Percentiles rank a stretch among this genome's conserved stretches.
Conservation (phyloP, 192 early-diverging fungal genomes). For the Gigaspora rosea region DNA sequence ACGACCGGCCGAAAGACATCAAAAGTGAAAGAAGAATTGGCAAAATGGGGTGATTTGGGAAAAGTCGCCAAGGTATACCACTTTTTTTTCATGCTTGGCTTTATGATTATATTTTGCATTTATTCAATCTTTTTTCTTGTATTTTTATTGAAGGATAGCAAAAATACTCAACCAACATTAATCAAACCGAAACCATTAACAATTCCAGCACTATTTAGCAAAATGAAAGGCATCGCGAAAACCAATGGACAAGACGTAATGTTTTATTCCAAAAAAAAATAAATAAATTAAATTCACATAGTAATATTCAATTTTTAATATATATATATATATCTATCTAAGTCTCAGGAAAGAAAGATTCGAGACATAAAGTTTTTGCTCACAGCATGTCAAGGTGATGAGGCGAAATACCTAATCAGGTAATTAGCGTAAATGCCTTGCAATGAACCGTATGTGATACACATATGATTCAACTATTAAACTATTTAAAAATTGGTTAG, state of each 20-base stretch:
- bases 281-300: not conserved
- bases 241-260: conserved; percentile 73
- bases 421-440: conserved; percentile 22
- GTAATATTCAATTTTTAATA: not conserved
- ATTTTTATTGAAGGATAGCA: conserved; percentile 53
- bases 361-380: conserved; percentile 76
- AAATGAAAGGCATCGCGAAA: conserved; percentile 83
- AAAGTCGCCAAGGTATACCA: conserved; percentile 73
- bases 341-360: conserved; percentile 79
- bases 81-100: not conserved
- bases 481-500: conserved; percentile 39
- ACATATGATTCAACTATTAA: too few species aligned
- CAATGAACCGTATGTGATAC: too few species aligned
- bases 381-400: conserved; percentile 75
- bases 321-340: not conserved
- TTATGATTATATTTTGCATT: conserved; percentile 5
- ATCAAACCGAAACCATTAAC: conserved; percentile 79
- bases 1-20: conserved; percentile 77
- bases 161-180: conserved; percentile 84
- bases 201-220: conserved; percentile 78
- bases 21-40: conserved; percentile 80
- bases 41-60: conserved; percentile 85
- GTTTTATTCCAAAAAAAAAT: not conserved
- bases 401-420: conserved; percentile 84
- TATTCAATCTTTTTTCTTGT: not conserved